A percentile compares a stretch with the other conserved stretches of the same genome.
Conservation (phyloP, 225 moss, liverwort and hornwort genomes). For the Lunularia cruciata region DNA sequence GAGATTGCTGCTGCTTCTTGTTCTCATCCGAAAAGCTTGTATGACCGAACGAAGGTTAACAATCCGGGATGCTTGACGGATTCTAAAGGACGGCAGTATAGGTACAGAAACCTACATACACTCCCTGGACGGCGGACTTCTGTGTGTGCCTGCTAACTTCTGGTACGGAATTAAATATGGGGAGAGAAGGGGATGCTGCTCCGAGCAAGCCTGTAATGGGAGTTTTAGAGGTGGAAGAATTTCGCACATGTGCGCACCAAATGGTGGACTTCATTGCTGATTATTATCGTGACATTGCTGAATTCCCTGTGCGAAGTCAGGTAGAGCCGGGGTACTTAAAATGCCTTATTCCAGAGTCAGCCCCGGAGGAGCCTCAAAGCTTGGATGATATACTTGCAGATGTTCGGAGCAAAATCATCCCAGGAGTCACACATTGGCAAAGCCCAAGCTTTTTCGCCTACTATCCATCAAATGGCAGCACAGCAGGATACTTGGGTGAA, state of each 20-base stretch:
- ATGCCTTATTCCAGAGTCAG: slow-evolving; percentile 58
- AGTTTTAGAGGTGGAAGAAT: slow-evolving; percentile 62
- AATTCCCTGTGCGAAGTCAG: slow-evolving; percentile 66
- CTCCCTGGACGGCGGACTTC: too few relatives aligned
- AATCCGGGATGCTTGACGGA: too few relatives aligned
- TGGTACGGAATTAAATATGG: neutral
- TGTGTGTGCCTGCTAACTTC: too few relatives aligned
- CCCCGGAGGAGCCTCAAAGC: slow-evolving; percentile 68
- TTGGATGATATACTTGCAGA: slow-evolving; percentile 59
- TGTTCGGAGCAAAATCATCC: slow-evolving; percentile 36
- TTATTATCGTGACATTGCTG: slow-evolving; percentile 65
- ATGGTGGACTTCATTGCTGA: slow-evolving; percentile 95
- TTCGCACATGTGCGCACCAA: slow-evolving; percentile 58
- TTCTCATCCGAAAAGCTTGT: too few relatives aligned
- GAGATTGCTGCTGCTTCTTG: too few relatives aligned
- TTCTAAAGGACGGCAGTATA: too few relatives aligned
- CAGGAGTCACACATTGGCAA: slow-evolving; percentile 88
- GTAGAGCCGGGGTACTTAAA: slow-evolving; percentile 82
- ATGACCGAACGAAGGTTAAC: too few relatives aligned
- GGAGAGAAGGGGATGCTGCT: neutral
- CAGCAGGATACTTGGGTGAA: slow-evolving; percentile 68
- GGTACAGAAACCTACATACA: too few relatives aligned
- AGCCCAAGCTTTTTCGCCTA: slow-evolving; percentile 84
- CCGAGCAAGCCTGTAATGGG: slow-evolving; percentile 13
- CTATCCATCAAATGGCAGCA: slow-evolving; percentile 67